Evolutionary conservation across 352 stramenopile genomes (phyloP), one percentile per base, ranked within the genome.

Genomic region (Phytophthora litchii): DNA sequence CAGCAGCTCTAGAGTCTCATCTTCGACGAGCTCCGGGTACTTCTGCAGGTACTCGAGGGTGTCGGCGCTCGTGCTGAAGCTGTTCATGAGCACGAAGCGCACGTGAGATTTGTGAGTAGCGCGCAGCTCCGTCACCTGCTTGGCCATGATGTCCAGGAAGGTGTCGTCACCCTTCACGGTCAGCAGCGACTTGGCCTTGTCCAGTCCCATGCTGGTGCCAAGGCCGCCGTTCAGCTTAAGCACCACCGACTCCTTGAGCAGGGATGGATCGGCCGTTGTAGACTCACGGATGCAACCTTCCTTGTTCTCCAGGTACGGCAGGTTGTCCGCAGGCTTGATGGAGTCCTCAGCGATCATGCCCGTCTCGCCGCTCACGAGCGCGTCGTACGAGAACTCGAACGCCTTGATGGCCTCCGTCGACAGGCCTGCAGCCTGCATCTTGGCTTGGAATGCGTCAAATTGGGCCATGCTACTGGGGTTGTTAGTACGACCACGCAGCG

Each of bases 361-460:
- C 19, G 91, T 97, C 51, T 97, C 91, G 64, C 92, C 92, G 57
- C 86, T 92, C 60, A 95, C 83, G 38, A 99, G 91, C 23, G 95
- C 95, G 44, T 97, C 86, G 82, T 99, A 99, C 41, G 94, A 98
- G 67, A 93, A 98, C 84, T 99, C 94, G 64, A 99, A 99, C 43
- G 97, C 94, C 64, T 97, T 95, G 78, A 99, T 98, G 55, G 96
- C 96, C 16, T 96, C 96, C 32, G 92, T 80, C 56, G 92, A 97
- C 55, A 99, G 90, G 41, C 95, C 95, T 19, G 97, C 97, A 29
- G 83, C 83, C 69, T 96, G 78, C 97, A 99, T 99, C 87, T 99
- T 99, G 66, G 85, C 72, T 81, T 97, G 83, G 74, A 89, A 96
- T 14, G 75, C 80, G 52, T 80, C 76, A 60, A 92, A 96, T 45